Evolutionary conservation across 2,329 filamentous ascomycete genomes (phyloP), one percentile per base, ranked within the genome.

Genomic region (Aspergillus sp.): DNA sequence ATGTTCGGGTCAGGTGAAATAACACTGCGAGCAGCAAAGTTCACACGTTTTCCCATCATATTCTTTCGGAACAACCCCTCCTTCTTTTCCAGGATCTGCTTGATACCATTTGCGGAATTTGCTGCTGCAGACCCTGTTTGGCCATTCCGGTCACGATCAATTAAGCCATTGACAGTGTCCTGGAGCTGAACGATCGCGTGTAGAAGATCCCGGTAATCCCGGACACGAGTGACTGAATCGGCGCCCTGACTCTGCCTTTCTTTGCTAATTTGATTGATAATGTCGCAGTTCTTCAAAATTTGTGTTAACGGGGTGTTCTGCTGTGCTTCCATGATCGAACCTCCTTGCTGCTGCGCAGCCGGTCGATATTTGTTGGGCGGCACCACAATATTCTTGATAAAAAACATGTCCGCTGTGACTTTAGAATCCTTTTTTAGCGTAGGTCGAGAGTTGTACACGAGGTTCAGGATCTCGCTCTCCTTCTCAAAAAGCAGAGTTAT

Each of bases 41-140:
- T 98, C 78, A 99, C 95, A 80, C 95, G 92, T 82, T 99, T 99
- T 60, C 95, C 95, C 95, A 99, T 99, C 95, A 99, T 98, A 77
- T 99, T 97, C 81, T 96, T 98, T 68, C 95, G 85, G 81, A 99
- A 99, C 31, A 99, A 82, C 64, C 95, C 95, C 71, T 99, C 96
- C 77, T 99, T 99, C 82, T 99, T 99, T 77, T 99, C 95, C 27
- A 99, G 83, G 71, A 93, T 90, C 72, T 99, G 95, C 78, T 99
- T 99, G 78, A 99, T 96, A 66, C 96, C 95, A 62, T 96, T 93
- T 61, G 96, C 90, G 53, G 91, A 89, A 56, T 87, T 84, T 68
- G 89, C 88, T 14, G 87, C 90, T 27, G 91, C 90, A 17, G 86
- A 82, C 52, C 91, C 91, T 63, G 90, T 87, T 3, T 91, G 82